Evolutionary conservation across 2,329 filamentous ascomycete genomes (phyloP), one percentile per base, ranked within the genome.

Genomic region (Sarocladium strictum): DNA sequence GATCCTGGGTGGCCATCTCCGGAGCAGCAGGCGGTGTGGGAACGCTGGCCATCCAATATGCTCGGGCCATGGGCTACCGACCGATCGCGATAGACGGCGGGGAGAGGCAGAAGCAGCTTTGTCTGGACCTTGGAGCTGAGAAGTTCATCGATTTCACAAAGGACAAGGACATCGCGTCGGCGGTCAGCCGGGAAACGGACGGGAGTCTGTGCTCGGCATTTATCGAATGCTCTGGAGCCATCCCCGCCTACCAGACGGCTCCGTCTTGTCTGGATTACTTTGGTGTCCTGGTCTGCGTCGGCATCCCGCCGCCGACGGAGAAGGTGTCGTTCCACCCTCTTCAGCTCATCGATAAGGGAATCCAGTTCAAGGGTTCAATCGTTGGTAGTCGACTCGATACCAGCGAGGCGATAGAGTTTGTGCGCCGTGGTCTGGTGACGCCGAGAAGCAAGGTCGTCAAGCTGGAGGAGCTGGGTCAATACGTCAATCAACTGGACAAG

Each of bases 1-100:
- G 89, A 19, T 83, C 93, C 67, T 85, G 78, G 23, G 83, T 94
- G 15, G 90, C 87, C 56, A 86, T 95, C 59, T 88, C 92, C 53
- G 90, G 90, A 65, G 89, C 89, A 17, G 89, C 89, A 55, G 89
- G 89, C 68, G 88, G 89, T 58, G 79, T 95, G 50, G 89, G 89
- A 15, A 82, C 79, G 3, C 62, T 93, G 59, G 89, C 89, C 3
- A 77, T 86, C 59, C 90, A 96, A 72, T 96, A 94, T 69, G 90
- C 89, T 38, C 88, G 86, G 69, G 90, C 90, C 21, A 94, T 96
- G 90, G 89, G 90, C 90, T 96, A 47, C 43, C 27, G 43, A 29
- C 5, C 43, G n/a, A 26, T 47, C 7, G 43, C 43, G 23, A 47
- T 47, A 59, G 90, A 96, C 64, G 81, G 81, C n/a, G 90, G 90